A percentile compares a stretch with the other conserved stretches of the same genome.
These are phyloP conservation scores for Diversispora epigaea DNA, from an alignment of 192 early-diverging fungal species.

Conservation along the genomic window DNA sequence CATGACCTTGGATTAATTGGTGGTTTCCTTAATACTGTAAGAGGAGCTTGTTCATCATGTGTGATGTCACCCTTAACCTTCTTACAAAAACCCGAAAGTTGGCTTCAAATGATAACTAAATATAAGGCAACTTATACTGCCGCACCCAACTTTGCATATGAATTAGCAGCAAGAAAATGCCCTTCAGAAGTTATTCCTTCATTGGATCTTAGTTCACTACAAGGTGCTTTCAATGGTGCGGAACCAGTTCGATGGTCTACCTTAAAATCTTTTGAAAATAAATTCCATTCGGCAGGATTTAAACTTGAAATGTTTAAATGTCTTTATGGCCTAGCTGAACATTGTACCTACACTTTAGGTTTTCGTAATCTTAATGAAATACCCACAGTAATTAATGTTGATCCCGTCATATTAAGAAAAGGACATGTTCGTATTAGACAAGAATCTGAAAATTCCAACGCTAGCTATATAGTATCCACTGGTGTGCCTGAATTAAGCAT, in stretches of 20 bases:
- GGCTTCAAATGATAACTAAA: slow-evolving; percentile 28
- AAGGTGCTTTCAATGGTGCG: slow-evolving; percentile 28
- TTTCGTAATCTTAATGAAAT: slow-evolving; percentile 14
- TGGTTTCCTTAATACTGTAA: slow-evolving; percentile 22
- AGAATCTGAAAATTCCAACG: not conserved
- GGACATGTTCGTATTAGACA: slow-evolving; percentile 1
- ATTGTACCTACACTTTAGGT: slow-evolving; percentile 17
- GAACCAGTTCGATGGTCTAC: slow-evolving; percentile 30
- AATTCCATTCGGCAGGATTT: slow-evolving; percentile 17
- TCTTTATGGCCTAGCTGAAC: slow-evolving; percentile 25
- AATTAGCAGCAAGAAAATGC: slow-evolving; percentile 21
- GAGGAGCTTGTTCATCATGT: slow-evolving; percentile 14
- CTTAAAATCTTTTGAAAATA: not conserved
- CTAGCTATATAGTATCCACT: slow-evolving; percentile 20
- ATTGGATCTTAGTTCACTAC: not conserved
- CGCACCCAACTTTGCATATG: slow-evolving; percentile 27
- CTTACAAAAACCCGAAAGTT: slow-evolving; percentile 21
- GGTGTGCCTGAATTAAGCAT: slow-evolving; percentile 9
- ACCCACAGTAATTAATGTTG: slow-evolving; percentile 20
- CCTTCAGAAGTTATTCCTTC: not conserved
- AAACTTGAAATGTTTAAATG: slow-evolving; percentile 27
- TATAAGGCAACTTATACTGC: slow-evolving; percentile 24
- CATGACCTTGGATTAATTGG: slow-evolving; percentile 24
- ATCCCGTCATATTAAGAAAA: not conserved
- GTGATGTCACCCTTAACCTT: slow-evolving; percentile 29